A percentile compares a stretch with the other conserved stretches of the same genome.
These are phyloP conservation scores for Solanum hybrid DNA, from an alignment of 305 asterid genomes.

Conservation along the genomic window DNA sequence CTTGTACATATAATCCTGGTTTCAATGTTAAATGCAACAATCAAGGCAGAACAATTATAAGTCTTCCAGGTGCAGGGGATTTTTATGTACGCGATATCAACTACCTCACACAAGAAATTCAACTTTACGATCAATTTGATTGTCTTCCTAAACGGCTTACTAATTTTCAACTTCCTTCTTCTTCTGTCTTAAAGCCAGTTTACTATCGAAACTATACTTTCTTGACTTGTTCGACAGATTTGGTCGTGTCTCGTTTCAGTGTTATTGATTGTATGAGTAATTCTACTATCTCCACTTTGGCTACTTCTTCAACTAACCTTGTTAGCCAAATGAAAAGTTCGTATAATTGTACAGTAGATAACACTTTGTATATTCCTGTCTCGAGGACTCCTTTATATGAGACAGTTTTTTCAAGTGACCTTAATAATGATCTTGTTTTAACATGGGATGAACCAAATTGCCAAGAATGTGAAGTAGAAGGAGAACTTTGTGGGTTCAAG, in stretches of 20 bases:
- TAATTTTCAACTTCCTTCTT: neutral
- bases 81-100: constrained; percentile 7
- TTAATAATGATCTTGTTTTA: constrained; percentile 21
- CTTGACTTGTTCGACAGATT: constrained; percentile 7
- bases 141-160: constrained; percentile 10
- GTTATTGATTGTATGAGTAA: constrained; percentile 25
- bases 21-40: constrained; percentile 28
- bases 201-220: constrained; percentile 7
- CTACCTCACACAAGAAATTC: constrained; percentile 8
- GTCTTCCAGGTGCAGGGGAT: constrained; percentile 12
- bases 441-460: constrained; percentile 55
- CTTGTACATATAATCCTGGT: constrained; percentile 45
- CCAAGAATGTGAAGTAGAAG: constrained; percentile 29
- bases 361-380: constrained; percentile 30
- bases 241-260: neutral
- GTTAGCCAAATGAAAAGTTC: constrained; percentile 19
- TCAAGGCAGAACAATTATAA: constrained; percentile 5
- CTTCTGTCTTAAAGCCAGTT: neutral
- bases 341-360: constrained; percentile 23
- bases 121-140: constrained; percentile 5
- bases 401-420: constrained; percentile 21
- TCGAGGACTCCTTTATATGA: constrained; percentile 14
- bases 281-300: constrained; percentile 1
- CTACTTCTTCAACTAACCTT: constrained; percentile 2
- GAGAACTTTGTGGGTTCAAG: constrained; percentile 19